Base-by-base conservation (phyloP, 495 filamentous ascomycete genomes). In the Aspergillus cristatus region DNA sequence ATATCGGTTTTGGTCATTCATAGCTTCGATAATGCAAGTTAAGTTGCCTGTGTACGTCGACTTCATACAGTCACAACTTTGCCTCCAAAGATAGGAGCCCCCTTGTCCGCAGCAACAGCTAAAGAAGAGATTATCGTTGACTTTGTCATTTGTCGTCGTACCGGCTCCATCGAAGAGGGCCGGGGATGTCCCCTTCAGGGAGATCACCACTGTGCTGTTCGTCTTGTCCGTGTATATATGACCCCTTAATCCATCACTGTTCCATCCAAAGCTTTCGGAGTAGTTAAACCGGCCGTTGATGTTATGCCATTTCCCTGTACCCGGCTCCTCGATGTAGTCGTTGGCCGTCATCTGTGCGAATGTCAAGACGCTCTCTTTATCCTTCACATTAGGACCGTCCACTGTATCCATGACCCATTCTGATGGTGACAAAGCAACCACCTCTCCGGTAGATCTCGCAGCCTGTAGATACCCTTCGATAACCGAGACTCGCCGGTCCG, bases 41-140 rank as follows among this genome's bases (percentile, higher is more conserved):
- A 85, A 74, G 51, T 96, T 95, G 62, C 88, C 96, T 7, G 79
- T 82, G 46, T 85, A 97, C 1, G 86, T 82, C 3, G 74, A 71
- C 11, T 76, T 82, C 47, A 84, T 82, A 56, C 91, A 98, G 52
- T 94, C 82, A 55, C 91, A 98, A 31, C 93, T 86, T 51, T 91
- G 81, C 37, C 79, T 77, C 82, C 86, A 95, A 15, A 86, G 74
- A 62, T 77, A 82, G 12, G 85, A 83, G 0, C 86, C 85, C 41
- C 93, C 86, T 63, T 96, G 85, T 8, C 78, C 91, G 63, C 91
- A 98, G 55, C 91, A 98, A 63, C 91, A 98, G 53, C 89, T 88
- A 65, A 95, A 95, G 55, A 90, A 93, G 7, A 98, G 74, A 53
- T 98, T 98, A 56, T 98, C 91, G 55, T 98, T 98, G 34, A 84